phyloP scores from a whole-genome alignment of 306 rosid genomes.

The Senna siamea region DNA sequence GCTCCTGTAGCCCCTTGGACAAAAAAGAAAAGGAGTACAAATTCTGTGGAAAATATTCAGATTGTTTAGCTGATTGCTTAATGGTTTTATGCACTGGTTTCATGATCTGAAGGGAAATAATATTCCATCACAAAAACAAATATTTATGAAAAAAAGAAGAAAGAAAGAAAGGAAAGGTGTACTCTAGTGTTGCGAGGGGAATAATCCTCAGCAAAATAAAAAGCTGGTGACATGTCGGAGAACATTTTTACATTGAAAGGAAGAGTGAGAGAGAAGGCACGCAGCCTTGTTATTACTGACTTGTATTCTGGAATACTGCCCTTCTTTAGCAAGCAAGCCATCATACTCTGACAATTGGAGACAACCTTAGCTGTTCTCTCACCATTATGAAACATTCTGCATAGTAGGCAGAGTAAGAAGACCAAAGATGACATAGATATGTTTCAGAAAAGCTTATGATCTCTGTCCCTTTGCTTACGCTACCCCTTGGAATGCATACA shows the following conservation, averaged over 20 bases:
- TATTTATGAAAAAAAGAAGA: too few species aligned
- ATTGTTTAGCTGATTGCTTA: not conserved
- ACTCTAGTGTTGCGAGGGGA: slow-evolving; percentile 4
- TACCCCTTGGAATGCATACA: slow-evolving; percentile 9
- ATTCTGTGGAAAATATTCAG: not conserved
- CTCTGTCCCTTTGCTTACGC: slow-evolving; percentile 29
- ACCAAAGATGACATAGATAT: slow-evolving; percentile 8
- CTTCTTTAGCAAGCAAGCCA: slow-evolving; percentile 44
- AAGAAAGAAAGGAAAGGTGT: not conserved
- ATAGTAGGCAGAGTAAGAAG: slow-evolving; percentile 3
- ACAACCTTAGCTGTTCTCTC: slow-evolving; percentile 15
- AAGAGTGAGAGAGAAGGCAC: slow-evolving; percentile 38
- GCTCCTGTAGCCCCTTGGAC: not conserved
- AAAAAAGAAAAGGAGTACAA: slow-evolving; percentile 22
- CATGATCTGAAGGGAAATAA: slow-evolving; percentile 37
- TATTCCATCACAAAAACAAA: slow-evolving; percentile 23
- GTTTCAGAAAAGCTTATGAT: slow-evolving; percentile 15
- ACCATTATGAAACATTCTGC: slow-evolving; percentile 27
- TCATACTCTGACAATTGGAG: slow-evolving; percentile 39
- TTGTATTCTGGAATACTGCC: slow-evolving; percentile 16
- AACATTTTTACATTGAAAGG: slow-evolving; percentile 8
- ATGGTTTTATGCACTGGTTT: too few species aligned
- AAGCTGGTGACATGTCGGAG: slow-evolving; percentile 39
- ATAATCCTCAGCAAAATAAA: slow-evolving; percentile 25
- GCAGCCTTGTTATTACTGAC: slow-evolving; percentile 25